phyloP scores from a whole-genome alignment of 2,329 filamentous ascomycete species.

The Chaetomium sp. region DNA sequence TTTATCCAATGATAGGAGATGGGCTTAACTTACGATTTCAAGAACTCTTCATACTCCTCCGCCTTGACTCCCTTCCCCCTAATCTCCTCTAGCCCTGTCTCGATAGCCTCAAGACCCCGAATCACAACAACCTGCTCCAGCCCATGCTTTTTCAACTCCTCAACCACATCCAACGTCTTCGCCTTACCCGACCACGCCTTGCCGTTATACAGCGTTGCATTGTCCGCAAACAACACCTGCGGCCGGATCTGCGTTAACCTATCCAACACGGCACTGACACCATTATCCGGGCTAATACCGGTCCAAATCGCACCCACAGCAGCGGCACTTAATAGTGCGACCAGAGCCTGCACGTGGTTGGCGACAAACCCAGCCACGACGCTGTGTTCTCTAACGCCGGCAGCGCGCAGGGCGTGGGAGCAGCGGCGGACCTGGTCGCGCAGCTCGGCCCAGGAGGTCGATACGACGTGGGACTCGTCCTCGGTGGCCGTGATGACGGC shows the following conservation, averaged over 20 bases:
- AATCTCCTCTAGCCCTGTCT: constrained; percentile 38
- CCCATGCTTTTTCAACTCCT: constrained; percentile 51
- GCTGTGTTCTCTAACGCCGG: constrained; percentile 52
- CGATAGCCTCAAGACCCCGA: constrained; percentile 49
- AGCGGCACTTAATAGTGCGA: constrained; percentile 80
- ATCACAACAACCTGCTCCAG: constrained; percentile 70
- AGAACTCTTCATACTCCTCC: constrained; percentile 40
- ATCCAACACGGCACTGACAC: constrained; percentile 85
- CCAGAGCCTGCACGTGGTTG: constrained; percentile 80
- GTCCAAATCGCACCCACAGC: constrained; percentile 88
- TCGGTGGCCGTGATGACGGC: constrained; percentile 83
- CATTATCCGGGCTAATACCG: constrained; percentile 85
- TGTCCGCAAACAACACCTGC: constrained; percentile 76
- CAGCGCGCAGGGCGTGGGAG: constrained; percentile 60
- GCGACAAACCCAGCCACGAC: constrained; percentile 72
- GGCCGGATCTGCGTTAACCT: constrained; percentile 80
- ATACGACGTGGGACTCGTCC: constrained; percentile 49
- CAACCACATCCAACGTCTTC: constrained; percentile 73
- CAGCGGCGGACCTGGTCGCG: constrained; percentile 71
- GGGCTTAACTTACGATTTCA: constrained; percentile 30
- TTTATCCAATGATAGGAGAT: background rate
- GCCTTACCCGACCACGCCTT: constrained; percentile 73
- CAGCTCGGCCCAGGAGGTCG: constrained; percentile 68
- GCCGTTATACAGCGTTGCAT: constrained; percentile 84
- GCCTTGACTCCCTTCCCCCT: constrained; percentile 34